Base-by-base conservation (phyloP, 140 eudicot species). In the Oenanthe javanica region DNA sequence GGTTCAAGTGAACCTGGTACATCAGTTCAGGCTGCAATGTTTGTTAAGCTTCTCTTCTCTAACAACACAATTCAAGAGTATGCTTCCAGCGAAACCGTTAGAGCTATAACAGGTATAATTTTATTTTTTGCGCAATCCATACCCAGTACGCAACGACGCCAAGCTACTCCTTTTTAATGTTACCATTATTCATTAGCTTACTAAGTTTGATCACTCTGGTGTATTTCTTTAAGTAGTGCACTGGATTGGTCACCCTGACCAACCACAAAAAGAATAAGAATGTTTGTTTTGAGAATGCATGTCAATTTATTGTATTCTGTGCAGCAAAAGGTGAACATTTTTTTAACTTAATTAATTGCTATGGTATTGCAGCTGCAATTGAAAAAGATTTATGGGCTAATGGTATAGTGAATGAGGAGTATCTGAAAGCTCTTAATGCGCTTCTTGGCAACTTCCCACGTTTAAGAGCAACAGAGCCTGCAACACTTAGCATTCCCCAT, bases 311-410 rank as follows among this genome's bases (percentile, higher is more conserved):
- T 57, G 16, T 74, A 74, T 74, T 66, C 18, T 21, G 47, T 46
- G 77, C 77, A 74, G 10, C 55, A 10, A 48, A 48, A 74, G 36
- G 14, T 45, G 36, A 43, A 23, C 36, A n/a, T 14, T 38, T 71
- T 72, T 50, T 67, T 25, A 55, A 40, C 46, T 79, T 51, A 43
- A 52, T 81, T 23, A 42, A 40, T 67, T 78, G 42, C 79, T 47
- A 31, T 81, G 79, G 79, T 85, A 76, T 47, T 85, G 81, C 89
- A 96, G 99, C 98, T 84, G 97, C 98, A 71, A 89, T 96, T 9
- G 99, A 93, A 85, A 96, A 96, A 84, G 99, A 96, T 76, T 84
- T 96, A 64, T 96, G 99, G 99, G 99, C 99, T 15, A 88, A 90
- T 16, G 99, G 99, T 83, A 89, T 92, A 42, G 99, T 96, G 47